A percentile compares a stretch with the other conserved stretches of the same genome.
Evolutionary conservation across 441 rosid species (phyloP).

Genomic region (Euphorbia schlechtendalii): DNA sequence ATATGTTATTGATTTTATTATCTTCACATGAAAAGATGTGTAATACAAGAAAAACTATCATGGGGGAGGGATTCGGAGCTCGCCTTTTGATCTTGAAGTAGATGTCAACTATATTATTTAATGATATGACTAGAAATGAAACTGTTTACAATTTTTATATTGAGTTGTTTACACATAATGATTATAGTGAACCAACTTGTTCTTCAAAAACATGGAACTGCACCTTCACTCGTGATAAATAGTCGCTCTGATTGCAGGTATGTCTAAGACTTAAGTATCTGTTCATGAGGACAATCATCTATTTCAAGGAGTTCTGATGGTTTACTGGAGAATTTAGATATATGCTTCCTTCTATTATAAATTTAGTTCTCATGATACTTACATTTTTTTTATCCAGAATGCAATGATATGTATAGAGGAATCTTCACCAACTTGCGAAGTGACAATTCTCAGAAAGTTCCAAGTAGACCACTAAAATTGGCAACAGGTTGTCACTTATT

Average conservation of each 20-base stretch:
- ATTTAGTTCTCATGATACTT: not conserved
- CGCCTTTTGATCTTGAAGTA: not conserved
- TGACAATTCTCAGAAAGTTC: constrained; percentile 25
- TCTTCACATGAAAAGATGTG: not conserved
- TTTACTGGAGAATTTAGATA: not conserved
- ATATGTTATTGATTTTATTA: not conserved
- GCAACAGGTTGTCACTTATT: constrained; percentile 29
- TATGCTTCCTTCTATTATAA: not conserved
- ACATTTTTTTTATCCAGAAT: constrained; percentile 17
- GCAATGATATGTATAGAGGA: constrained; percentile 26
- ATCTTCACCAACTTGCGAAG: constrained; percentile 28
- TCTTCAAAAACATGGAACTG: not conserved
- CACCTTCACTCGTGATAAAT: not conserved
- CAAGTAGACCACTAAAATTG: constrained; percentile 24
- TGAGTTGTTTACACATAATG: not conserved
- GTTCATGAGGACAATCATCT: not conserved
- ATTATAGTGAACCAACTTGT: not conserved
- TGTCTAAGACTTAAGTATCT: not conserved
- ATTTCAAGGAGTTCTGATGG: not conserved
- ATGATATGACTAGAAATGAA: not conserved
- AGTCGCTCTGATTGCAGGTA: not conserved
- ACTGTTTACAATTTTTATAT: not conserved
- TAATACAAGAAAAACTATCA: not conserved
- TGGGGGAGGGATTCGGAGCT: not conserved
- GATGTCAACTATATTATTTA: not conserved